These are phyloP conservation scores for Aspergillus amoenus DNA, from an alignment of 2,329 filamentous ascomycete genomes.

Conservation along the genomic window DNA sequence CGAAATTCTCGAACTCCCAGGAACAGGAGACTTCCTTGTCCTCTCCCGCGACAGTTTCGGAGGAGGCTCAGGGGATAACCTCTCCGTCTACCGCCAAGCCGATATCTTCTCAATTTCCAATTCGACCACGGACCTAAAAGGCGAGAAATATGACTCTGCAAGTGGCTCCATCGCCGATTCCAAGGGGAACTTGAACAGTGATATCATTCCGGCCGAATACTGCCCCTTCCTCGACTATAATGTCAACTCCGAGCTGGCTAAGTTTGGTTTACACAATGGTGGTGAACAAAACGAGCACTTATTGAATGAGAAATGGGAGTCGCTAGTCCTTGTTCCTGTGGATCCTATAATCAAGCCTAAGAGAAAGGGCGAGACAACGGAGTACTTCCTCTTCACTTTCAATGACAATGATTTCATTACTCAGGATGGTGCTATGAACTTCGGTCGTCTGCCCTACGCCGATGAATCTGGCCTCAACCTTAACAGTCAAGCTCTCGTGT, in stretches of 20 bases:
- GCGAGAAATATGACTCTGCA: constrained; percentile 36
- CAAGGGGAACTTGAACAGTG: constrained; percentile 54
- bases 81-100: constrained; percentile 65
- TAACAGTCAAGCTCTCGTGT: constrained; percentile 64
- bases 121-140: constrained; percentile 61
- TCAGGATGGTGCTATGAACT: constrained; percentile 63
- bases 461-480: constrained; percentile 60
- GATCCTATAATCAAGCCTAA: constrained; percentile 38
- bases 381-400: constrained; percentile 67
- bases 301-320: constrained; percentile 78
- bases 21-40: constrained; percentile 63
- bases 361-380: constrained; percentile 43
- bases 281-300: constrained; percentile 58
- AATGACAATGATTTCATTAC: constrained; percentile 77
- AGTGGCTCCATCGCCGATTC: constrained; percentile 47
- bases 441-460: constrained; percentile 55
- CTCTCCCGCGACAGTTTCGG: constrained; percentile 65
- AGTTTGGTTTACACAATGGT: constrained; percentile 69
- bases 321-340: constrained; percentile 61
- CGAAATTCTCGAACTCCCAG: constrained; percentile 64
- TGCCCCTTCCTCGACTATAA: constrained; percentile 70
- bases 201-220: constrained; percentile 59
- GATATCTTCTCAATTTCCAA: constrained; percentile 66
- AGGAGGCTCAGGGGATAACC: constrained; percentile 52
- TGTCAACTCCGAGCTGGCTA: constrained; percentile 61